Conservation (phyloP, 257 asterid genomes). For the Capsicum pubescens region DNA sequence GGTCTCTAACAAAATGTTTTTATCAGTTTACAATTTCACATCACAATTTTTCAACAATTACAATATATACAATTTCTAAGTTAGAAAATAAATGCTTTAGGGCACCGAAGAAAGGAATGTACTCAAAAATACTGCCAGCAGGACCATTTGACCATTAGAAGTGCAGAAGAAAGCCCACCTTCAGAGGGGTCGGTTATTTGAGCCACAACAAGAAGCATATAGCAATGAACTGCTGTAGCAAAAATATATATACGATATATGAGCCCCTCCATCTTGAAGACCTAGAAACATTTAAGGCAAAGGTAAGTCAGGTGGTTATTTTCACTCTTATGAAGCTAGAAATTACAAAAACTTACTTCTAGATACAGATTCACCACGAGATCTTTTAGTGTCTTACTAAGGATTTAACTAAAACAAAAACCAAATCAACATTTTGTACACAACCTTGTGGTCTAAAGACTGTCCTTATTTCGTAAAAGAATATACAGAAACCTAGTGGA, state of each 20-base stretch:
- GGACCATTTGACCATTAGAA: background rate
- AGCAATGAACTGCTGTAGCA: slow-evolving; percentile 28
- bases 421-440: slow-evolving; percentile 4
- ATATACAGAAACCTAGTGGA: background rate
- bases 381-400: background rate
- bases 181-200: slow-evolving; percentile 39
- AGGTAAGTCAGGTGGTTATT: background rate
- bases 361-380: background rate
- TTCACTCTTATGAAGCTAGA: background rate
- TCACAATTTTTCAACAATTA: background rate
- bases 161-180: slow-evolving; percentile 29
- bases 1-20: background rate
- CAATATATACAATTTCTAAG: background rate
- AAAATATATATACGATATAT: slow-evolving; percentile 21
- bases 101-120: background rate
- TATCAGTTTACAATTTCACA: background rate
- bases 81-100: slow-evolving; percentile 4
- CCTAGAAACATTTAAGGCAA: slow-evolving; percentile 27
- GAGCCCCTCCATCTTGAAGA: slow-evolving; percentile 30
- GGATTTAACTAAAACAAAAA: slow-evolving; percentile 14
- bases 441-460: slow-evolving; percentile 23
- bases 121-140: slow-evolving; percentile 8
- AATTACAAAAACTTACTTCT: background rate
- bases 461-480: background rate
- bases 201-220: slow-evolving; percentile 30